Base-by-base conservation (phyloP, 2,329 filamentous ascomycete genomes). In the Exophiala spinifera region DNA sequence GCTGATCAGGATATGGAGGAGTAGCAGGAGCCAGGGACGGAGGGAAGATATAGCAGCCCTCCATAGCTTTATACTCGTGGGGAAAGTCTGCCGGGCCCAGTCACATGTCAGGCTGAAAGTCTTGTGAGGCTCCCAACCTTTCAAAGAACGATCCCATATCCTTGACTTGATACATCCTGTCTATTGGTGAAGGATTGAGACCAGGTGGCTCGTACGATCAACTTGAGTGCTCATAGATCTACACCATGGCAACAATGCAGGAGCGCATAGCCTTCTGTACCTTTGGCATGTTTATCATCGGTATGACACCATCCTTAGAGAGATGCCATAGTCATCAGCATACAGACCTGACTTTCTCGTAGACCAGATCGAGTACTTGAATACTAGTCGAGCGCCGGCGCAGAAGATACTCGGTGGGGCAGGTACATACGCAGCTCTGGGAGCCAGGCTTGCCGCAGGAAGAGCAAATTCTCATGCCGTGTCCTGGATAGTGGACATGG, bases 401-500 rank as follows among this genome's bases (percentile, higher is more conserved):
- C 82, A 81, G 64, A 80, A 92, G 66, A 81, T 96, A 17, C 78
- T 94, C n/a, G 94, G 94, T 49, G 94, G 94, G 20, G 94, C 88
- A 23, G 94, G 91, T 21, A 82, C 91, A 2, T 97, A 89, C 70
- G 86, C 88, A 7, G 90, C 91, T 6, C 76, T 97, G 5, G 94
- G 94, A 17, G 94, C 94, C 15, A 88, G 94, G 28, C 78, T 99
- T 46, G 87, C 96, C 69, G 92, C 90, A 3, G 88, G 89, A 2
- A 74, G 78, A 28, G 79, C 84, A 2, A 64, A 77, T 43, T 88
- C 89, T 19, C 77, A 75, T 34, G 79, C 81, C 2, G 83, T 97
- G 4, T 90, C 89, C 60, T 97, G 91, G 91, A 86, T 97, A 59
- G 83, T 97, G 40, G 92, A 99, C 71, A 82, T 85, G 65, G 94